Percentiles rank a stretch among this genome's conserved stretches.
These are phyloP conservation scores for Alloteropsis semialata DNA, from an alignment of 176 grass and related monocot genomes.

Conservation along the genomic window DNA sequence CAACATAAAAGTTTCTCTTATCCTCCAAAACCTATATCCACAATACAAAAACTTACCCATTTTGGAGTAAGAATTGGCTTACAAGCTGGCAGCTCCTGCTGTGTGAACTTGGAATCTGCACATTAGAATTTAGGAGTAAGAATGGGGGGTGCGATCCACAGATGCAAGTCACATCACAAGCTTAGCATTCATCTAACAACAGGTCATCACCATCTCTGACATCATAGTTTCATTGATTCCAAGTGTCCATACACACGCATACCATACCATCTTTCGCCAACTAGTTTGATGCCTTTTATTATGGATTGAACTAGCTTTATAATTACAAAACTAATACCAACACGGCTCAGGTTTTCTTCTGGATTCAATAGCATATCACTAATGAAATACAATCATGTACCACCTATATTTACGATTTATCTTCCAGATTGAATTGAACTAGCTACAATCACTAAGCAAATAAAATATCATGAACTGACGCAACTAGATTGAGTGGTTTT, in stretches of 20 bases:
- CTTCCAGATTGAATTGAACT: neutral
- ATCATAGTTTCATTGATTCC: neutral
- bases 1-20: neutral
- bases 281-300: neutral
- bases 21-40: neutral
- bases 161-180: neutral
- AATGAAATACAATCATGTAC: neutral
- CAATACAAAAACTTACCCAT: constrained; percentile 61
- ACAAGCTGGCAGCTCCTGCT: constrained; percentile 95
- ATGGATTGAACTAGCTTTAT: neutral
- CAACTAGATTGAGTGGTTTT: neutral
- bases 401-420: neutral
- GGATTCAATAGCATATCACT: neutral
- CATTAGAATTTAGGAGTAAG: constrained; percentile 10
- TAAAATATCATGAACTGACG: neutral
- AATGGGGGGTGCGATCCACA: neutral
- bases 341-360: neutral
- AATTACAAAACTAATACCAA: neutral
- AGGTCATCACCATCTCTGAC: neutral
- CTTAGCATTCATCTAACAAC: neutral
- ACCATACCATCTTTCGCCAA: neutral
- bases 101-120: constrained; percentile 93
- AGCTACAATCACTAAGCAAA: neutral
- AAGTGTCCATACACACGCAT: neutral
- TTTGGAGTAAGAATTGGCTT: constrained; percentile 96